Conservation (phyloP, 176 grass and related monocot species). For the Typha latifolia region DNA sequence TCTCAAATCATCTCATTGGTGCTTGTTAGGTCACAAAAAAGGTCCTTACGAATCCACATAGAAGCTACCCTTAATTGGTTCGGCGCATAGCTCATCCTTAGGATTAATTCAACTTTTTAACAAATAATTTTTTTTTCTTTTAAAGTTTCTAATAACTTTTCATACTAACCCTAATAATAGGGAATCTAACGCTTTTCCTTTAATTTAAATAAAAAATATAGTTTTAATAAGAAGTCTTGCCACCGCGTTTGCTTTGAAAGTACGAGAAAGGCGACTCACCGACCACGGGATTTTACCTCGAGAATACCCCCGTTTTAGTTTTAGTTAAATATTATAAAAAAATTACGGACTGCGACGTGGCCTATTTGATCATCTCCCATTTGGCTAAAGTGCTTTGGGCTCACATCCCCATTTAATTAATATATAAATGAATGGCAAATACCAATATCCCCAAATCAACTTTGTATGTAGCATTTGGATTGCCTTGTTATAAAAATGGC, state of each 20-base stretch:
- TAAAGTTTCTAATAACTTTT: no score
- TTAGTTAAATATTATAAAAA: not conserved
- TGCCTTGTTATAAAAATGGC: no score
- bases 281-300: not conserved
- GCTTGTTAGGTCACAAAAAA: no score
- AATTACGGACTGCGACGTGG: not conserved
- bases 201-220: no score
- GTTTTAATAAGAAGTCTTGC: not conserved
- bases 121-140: no score
- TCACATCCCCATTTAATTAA: not conserved
- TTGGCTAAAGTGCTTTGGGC: not conserved
- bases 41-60: no score
- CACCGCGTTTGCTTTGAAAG: not conserved
- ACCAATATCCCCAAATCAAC: not conserved
- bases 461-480: not conserved
- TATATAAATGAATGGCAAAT: not conserved
- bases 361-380: not conserved
- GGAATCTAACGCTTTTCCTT: no score
- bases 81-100: no score
- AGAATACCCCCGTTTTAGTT: not conserved
- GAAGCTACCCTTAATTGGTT: no score
- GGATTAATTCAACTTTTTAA: no score
- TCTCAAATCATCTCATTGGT: no score
- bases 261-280: not conserved
- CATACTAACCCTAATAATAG: no score